phyloP scores from a whole-genome alignment of 441 rosid genomes.

The Viola pubescens region DNA sequence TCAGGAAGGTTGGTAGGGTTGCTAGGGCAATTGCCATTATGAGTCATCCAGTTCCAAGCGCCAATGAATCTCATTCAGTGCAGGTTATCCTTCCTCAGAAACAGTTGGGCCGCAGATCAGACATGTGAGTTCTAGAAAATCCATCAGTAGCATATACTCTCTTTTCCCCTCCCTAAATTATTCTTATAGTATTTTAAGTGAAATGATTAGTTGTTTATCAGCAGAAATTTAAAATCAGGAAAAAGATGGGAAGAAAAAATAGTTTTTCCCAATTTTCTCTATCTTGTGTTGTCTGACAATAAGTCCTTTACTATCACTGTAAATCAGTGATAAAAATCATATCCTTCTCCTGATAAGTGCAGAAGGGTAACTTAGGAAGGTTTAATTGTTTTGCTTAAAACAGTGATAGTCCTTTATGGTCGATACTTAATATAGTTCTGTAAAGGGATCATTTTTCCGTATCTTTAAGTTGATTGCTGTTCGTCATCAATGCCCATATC shows the following conservation, averaged over 20 bases:
- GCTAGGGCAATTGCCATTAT: slow-evolving; percentile 88
- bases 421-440: too few species aligned
- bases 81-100: slow-evolving; percentile 86
- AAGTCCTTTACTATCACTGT: too few species aligned
- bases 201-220: background rate
- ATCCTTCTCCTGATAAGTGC: background rate
- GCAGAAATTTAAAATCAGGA: too few species aligned
- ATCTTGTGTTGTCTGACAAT: too few species aligned
- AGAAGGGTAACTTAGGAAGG: background rate
- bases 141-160: background rate
- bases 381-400: background rate
- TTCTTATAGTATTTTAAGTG: background rate
- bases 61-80: slow-evolving; percentile 80
- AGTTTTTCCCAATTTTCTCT: too few species aligned
- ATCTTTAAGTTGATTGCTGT: too few species aligned
- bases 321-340: too few species aligned
- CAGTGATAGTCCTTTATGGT: too few species aligned
- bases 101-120: slow-evolving; percentile 83
- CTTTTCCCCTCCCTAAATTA: background rate
- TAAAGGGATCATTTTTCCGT: too few species aligned
- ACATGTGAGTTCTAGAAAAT: slow-evolving; percentile 54
- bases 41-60: slow-evolving; percentile 85
- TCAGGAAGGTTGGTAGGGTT: slow-evolving; percentile 72
- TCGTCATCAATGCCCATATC: too few species aligned
- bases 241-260: too few species aligned